Evolutionary conservation across 441 rosid genomes (phyloP), one percentile per base, ranked within the genome.

Genomic region (Eruca vesicaria): DNA sequence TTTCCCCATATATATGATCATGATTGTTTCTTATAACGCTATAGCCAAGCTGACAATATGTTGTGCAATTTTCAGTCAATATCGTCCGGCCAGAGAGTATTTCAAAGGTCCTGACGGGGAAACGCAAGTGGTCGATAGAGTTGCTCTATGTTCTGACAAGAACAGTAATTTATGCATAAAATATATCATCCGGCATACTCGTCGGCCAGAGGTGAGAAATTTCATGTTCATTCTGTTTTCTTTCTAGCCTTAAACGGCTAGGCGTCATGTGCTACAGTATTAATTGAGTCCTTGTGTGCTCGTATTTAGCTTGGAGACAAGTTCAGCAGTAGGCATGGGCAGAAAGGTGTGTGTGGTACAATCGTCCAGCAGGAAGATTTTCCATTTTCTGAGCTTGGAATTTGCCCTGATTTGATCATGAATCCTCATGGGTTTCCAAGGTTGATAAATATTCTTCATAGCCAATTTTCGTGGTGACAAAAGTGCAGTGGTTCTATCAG

Each of bases 381-480:
- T 75, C 98, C 98, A 55, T 93, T 93, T 82, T 91, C 97, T 66
- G 98, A 93, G 77, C 97, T 92, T 79, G 99, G 99, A 63, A 86
- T 96, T 76, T 96, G 98, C 80, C 96, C 98, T 71, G 99, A 96
- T 86, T 82, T 96, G 72, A 96, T 93, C 70, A 96, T 96, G 97
- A 96, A 96, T 63, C 99, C 98, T 71, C 98, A 96, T 88, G 98
- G 99, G 23, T 96, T 96, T 82, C 99, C 99, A 62, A 93, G 99
- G 98, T 91, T 72, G 67, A 3, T 1, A 23, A 23, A 23, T 23
- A 23, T 23, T 23, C 26, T 23, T 23, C 1, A 3, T 23, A 23
- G 26, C 26, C 26, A 23, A 23, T 23, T 23, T 23, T 23, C 26
- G 3, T 23, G 26, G 26, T 23, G 3, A 1, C 26, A 23, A 23